phyloP scores from a whole-genome alignment of 2,329 filamentous ascomycete species.

The Ciborinia camelliae region DNA sequence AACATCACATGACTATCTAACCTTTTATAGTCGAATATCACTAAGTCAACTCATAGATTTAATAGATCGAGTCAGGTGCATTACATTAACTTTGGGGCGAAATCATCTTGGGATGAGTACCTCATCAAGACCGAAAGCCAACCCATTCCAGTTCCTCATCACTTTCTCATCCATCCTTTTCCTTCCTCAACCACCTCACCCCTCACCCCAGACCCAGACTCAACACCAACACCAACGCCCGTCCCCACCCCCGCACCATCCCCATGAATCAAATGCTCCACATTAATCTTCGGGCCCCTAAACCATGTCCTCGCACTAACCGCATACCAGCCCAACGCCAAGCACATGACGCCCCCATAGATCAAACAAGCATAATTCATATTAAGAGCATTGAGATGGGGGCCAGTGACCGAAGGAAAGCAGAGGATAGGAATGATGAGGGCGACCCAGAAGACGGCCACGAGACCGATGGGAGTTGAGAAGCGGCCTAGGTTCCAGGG shows the following conservation, averaged over 20 bases:
- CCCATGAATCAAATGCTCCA: constrained; percentile 41
- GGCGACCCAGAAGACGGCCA: constrained; percentile 57
- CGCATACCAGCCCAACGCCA: constrained; percentile 59
- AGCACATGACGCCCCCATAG: constrained; percentile 61
- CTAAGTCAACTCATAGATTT: too few relatives aligned
- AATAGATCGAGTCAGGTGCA: too few relatives aligned
- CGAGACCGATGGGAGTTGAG: constrained; percentile 53
- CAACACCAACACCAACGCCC: background rate
- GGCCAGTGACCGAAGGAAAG: constrained; percentile 56
- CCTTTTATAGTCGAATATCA: too few relatives aligned
- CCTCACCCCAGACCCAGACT: fast-evolving
- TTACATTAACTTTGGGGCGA: too few relatives aligned
- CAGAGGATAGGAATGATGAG: constrained; percentile 68
- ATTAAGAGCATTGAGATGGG: constrained; percentile 46
- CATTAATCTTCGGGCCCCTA: constrained; percentile 65
- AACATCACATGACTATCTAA: too few relatives aligned
- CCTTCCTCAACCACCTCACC: background rate
- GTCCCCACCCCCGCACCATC: background rate
- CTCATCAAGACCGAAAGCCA: too few relatives aligned
- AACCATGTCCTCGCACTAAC: constrained; percentile 66
- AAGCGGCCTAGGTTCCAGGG: constrained; percentile 65
- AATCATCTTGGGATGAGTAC: too few relatives aligned
- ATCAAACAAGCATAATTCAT: constrained; percentile 72
- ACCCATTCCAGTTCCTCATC: too few relatives aligned
- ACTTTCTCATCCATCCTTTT: background rate